Evolutionary conservation across 1,284 basidiomycete species (phyloP), one percentile per base, ranked within the genome.

Genomic region (Irpex sp.): DNA sequence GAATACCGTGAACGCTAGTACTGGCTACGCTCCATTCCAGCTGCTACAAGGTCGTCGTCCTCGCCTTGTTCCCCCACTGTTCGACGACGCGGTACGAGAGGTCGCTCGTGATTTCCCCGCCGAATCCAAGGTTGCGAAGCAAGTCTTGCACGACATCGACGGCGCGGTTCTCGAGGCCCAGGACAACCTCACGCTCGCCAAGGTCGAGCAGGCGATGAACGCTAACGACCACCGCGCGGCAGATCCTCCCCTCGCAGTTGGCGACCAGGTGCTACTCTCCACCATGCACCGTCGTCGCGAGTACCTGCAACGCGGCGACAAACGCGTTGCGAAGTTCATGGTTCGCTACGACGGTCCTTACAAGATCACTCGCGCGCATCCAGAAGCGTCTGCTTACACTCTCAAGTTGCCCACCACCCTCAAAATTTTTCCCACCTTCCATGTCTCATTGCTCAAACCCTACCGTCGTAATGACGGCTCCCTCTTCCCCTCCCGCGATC

Each of bases 1-100:
- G 67, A 75, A 74, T 52, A 62, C 68, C 0, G 52, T 65, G 5
- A 73, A 59, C 21, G 42, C 39, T 63, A 61, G 72, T 5, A 75
- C 70, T 19, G 65, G 62, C 2, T 63, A 66, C 33, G 64, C 74
- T 0, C 75, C 72, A 1, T 78, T 78, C 71, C 61, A 69, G 53
- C 58, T 66, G 6, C 56, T 47, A 4, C 19, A 39, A 5, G 65
- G 67, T 3, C 58, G 55, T 16, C 59, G 58, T 14, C 70, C 71
- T 0, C 36, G 59, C 3, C 10, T 71, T 18, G 58, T 67, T 12
- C 66, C 64, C 0, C 62, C 63, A 5, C 36, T 63, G 16, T 19
- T 37, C 58, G 35, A 53, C 5, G 37, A 4, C 9, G 35, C 42
- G 12, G 52, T 16, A n/a, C 23, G 10, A 14, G 9, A 6, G 4